Conservation (phyloP, 129 eudicot genomes). For the Mikania micrantha region DNA sequence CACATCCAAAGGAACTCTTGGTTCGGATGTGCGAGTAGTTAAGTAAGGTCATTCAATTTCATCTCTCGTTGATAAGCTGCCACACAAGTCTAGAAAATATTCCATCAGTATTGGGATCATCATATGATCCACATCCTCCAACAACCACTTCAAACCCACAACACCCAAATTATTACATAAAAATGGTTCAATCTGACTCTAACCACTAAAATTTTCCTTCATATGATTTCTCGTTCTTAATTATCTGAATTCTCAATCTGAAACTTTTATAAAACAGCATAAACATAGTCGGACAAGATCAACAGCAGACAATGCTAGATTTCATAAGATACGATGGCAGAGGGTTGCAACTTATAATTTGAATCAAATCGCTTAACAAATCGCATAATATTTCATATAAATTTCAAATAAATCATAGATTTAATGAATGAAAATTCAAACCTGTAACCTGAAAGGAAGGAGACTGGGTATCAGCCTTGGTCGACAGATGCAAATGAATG, state of each 20-base stretch:
- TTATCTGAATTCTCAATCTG: background rate
- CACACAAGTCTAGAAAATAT: too few relatives aligned
- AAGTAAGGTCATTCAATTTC: background rate
- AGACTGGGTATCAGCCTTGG: background rate
- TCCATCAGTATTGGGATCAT: background rate
- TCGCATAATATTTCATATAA: background rate
- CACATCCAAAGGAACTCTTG: background rate
- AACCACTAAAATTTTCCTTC: background rate
- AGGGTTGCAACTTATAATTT: background rate
- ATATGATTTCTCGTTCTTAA: background rate
- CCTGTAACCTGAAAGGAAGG: constrained; percentile 11
- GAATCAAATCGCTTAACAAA: background rate
- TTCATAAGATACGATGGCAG: background rate
- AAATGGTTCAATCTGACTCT: background rate
- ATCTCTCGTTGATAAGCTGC: too few relatives aligned
- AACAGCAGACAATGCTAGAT: background rate
- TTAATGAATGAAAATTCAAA: background rate
- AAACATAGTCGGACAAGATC: background rate
- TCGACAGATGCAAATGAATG: background rate
- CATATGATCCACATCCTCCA: background rate
- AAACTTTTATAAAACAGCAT: background rate
- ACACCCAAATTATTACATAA: background rate
- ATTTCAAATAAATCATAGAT: too few relatives aligned
- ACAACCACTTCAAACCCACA: background rate
- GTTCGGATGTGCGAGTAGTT: background rate